Evolutionary conservation across 148 eudicot genomes (phyloP).

Genomic region (Amaranthus hypochondriacus): DNA sequence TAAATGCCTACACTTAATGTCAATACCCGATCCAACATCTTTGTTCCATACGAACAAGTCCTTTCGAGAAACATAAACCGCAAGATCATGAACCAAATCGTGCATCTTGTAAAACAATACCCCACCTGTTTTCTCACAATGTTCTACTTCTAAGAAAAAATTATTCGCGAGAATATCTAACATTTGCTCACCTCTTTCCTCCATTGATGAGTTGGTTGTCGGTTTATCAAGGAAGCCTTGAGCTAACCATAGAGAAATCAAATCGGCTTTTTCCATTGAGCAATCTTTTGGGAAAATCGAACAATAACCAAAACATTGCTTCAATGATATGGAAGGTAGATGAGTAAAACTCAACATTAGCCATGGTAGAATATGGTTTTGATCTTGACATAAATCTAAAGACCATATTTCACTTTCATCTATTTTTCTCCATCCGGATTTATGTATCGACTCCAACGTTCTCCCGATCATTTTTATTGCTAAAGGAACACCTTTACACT

Average conservation of each 20-base stretch:
- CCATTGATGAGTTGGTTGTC: constrained; percentile 2
- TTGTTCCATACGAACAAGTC: constrained; percentile 6
- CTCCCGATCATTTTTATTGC: constrained; percentile 13
- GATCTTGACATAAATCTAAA: background rate
- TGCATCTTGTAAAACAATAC: constrained; percentile 4
- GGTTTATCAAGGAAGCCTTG: background rate
- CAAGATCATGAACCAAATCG: constrained; percentile 19
- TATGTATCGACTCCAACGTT: background rate
- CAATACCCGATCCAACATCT: background rate
- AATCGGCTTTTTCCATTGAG: background rate
- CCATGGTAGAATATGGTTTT: constrained; percentile 4
- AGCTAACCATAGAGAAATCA: background rate
- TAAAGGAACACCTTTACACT: constrained; percentile 27
- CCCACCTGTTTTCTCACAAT: background rate
- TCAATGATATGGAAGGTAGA: constrained; percentile 14
- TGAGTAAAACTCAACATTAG: constrained; percentile 19
- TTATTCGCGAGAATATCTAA: background rate
- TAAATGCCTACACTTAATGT: constrained; percentile 3
- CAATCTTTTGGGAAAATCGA: constrained; percentile 5
- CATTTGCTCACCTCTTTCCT: constrained; percentile 1
- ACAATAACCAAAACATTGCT: constrained; percentile 24
- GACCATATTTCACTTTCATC: constrained; percentile 6
- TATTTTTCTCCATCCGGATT: constrained; percentile 7
- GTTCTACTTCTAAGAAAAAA: constrained; percentile 6
- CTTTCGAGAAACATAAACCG: constrained; percentile 5